Evolutionary conservation across 495 filamentous ascomycete genomes (phyloP).

Genomic region (Articulospora tetracladia): DNA sequence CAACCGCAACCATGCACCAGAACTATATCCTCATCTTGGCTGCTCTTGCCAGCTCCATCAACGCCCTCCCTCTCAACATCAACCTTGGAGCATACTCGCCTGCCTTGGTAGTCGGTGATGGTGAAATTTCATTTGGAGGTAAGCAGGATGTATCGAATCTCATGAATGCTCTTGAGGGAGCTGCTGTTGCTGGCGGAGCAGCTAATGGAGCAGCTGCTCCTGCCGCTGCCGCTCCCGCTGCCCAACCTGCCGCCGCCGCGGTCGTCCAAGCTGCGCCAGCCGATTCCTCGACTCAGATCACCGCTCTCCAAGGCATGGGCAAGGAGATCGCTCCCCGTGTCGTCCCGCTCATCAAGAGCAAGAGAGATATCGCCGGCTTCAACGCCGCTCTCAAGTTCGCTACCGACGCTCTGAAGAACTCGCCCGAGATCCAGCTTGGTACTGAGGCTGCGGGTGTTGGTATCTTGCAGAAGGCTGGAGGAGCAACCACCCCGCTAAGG

Average conservation of each 20-base stretch:
- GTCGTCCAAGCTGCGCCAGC: background rate
- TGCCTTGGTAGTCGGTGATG: conserved; percentile 57
- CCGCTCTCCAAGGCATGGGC: conserved; percentile 43
- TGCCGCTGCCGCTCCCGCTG: conserved; percentile 17
- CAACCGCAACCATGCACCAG: conserved; percentile 36
- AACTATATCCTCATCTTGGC: conserved; percentile 35
- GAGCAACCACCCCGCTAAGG: background rate
- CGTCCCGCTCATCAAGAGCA: conserved; percentile 8
- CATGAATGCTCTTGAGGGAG: conserved; percentile 45
- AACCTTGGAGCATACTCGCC: conserved; percentile 58
- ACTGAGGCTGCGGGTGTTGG: conserved; percentile 45
- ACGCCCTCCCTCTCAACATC: conserved; percentile 54
- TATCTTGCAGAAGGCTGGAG: conserved; percentile 27
- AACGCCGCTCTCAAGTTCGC: conserved; percentile 44
- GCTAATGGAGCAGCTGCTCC: conserved; percentile 21
- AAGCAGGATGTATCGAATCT: conserved; percentile 46
- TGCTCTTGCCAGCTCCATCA: conserved; percentile 33
- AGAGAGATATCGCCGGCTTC: conserved; percentile 42
- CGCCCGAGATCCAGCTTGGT: conserved; percentile 41
- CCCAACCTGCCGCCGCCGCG: conserved; percentile 9
- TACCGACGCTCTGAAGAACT: conserved; percentile 41
- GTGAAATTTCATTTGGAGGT: conserved; percentile 56
- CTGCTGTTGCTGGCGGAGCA: conserved; percentile 44
- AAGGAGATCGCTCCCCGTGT: conserved; percentile 44
- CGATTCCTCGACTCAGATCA: conserved; percentile 33